Base-by-base conservation (phyloP, 2,329 filamentous ascomycete species). In the Ascochyta viciae-villosae region DNA sequence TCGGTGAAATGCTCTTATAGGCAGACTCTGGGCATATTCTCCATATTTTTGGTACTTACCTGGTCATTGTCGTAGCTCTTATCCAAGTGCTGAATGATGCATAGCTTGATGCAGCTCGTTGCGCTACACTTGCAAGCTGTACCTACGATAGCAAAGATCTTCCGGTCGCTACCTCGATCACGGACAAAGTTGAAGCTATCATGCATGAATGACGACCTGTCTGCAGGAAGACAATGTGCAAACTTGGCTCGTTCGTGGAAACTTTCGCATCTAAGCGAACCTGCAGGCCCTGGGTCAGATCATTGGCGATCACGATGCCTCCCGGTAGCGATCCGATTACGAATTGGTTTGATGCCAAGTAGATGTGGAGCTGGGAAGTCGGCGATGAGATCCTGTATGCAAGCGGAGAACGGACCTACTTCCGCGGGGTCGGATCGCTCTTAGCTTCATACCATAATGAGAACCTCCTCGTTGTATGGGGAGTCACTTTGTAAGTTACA, bases 331-430 rank as follows among this genome's bases (percentile, higher is more conserved):
- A 50, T 38, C 15, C 37, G 16, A 13, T n/a, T 34, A n/a, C 42
- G 31, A 19, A 43, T 55, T 46, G 35, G 35, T 24, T 24, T 43
- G 45, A 33, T 26, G 31, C 39, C 12, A 33, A 44, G 27, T 26
- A 9, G 8, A 42, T 40, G 39, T 45, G 48, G 37, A 57, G 47
- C 47, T 47, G 53, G 19, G 16, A 52, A 15, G 54, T 53, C 50
- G 49, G 54, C 54, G 50, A 53, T 49, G 44, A 49, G 49, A 53
- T 53, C 27, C 54, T 57, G 54, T 49, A 38, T 22, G 44, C 5
- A 40, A 45, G 54, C 53, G 54, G 54, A 46, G 54, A 53, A 42
- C 15, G 22, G 44, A 45, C 45, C 12, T 31, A 22, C 44, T 23
- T 37, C 49, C 39, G 49, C 38, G 23, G 42, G 47, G n/a, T 42